Percentiles rank a stretch among this genome's conserved stretches.
Conservation (phyloP, 768 basidiomycete genomes). For the Nevesoporus exiguus region DNA sequence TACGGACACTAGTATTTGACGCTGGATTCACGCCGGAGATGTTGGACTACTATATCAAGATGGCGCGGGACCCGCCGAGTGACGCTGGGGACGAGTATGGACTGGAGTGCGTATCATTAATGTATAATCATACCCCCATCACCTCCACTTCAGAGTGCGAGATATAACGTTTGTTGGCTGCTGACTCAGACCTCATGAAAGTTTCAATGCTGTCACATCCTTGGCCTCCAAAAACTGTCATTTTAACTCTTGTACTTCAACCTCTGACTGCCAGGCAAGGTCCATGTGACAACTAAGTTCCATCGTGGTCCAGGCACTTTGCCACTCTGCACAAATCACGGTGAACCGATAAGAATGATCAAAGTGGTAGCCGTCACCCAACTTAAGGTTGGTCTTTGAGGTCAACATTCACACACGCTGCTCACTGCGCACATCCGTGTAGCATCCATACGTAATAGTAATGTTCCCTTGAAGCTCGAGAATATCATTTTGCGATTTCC, state of each 20-base stretch:
- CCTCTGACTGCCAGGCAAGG: neutral
- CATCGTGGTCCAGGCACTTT: neutral
- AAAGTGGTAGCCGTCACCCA: too few species aligned
- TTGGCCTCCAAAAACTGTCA: neutral
- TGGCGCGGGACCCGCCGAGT: neutral
- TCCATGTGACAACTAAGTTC: neutral
- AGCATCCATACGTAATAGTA: too few species aligned
- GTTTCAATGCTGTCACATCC: neutral
- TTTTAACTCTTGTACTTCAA: neutral
- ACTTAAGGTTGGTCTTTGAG: too few species aligned
- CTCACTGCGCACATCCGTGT: too few species aligned
- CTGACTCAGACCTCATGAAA: neutral
- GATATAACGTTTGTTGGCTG: neutral
- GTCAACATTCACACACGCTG: too few species aligned
- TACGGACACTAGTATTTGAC: constrained; percentile 18
- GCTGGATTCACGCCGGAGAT: too few species aligned
- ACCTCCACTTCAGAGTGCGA: neutral
- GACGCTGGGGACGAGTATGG: neutral
- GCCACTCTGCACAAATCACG: neutral
- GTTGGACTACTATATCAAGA: neutral
- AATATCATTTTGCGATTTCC: too few species aligned
- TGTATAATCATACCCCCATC: constrained; percentile 11
- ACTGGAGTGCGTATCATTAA: neutral
- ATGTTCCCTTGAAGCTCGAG: too few species aligned
- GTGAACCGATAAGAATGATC: neutral